These are phyloP conservation scores for Dactylellina drechsleri DNA, from an alignment of 2,329 filamentous ascomycete species.

Conservation along the genomic window DNA sequence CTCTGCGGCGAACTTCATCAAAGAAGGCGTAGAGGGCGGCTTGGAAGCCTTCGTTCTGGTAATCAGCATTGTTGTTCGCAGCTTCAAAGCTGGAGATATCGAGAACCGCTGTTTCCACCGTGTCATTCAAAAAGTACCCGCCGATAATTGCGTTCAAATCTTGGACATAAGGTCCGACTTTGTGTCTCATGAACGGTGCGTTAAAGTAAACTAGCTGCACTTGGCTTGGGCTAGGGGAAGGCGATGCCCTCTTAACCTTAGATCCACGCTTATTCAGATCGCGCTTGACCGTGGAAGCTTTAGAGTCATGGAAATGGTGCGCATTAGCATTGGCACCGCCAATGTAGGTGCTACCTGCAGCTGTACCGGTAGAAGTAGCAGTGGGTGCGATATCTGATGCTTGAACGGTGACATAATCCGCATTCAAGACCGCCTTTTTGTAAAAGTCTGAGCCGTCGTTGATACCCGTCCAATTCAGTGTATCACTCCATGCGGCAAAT, in stretches of 20 bases:
- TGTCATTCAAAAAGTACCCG: slow-evolving; percentile 52
- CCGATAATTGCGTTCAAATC: slow-evolving; percentile 42
- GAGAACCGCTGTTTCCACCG: slow-evolving; percentile 29
- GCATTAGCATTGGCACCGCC: background rate
- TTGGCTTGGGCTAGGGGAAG: background rate
- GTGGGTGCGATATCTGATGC: background rate
- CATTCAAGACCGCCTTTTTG: slow-evolving; percentile 34
- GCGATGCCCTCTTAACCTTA: background rate
- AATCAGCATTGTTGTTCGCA: slow-evolving; percentile 24
- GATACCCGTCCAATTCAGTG: slow-evolving; percentile 46
- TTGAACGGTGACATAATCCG: slow-evolving; percentile 14
- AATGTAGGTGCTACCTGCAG: background rate
- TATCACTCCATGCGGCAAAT: slow-evolving; percentile 28
- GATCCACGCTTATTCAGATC: slow-evolving; percentile 3
- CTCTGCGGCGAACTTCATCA: slow-evolving; percentile 16
- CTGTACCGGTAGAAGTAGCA: background rate
- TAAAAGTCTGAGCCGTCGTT: slow-evolving; percentile 42
- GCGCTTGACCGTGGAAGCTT: slow-evolving; percentile 6
- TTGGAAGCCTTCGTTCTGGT: slow-evolving; percentile 24
- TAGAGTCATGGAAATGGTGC: slow-evolving; percentile 20
- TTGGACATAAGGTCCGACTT: slow-evolving; percentile 37
- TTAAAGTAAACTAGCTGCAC: slow-evolving; percentile 39
- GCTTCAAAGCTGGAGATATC: slow-evolving; percentile 49
- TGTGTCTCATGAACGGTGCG: slow-evolving; percentile 39
- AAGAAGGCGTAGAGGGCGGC: slow-evolving; percentile 33